Percentiles rank a stretch among this genome's conserved stretches.
Conservation (phyloP, 73 alveolate species). For the Paramecium octaurelia region DNA sequence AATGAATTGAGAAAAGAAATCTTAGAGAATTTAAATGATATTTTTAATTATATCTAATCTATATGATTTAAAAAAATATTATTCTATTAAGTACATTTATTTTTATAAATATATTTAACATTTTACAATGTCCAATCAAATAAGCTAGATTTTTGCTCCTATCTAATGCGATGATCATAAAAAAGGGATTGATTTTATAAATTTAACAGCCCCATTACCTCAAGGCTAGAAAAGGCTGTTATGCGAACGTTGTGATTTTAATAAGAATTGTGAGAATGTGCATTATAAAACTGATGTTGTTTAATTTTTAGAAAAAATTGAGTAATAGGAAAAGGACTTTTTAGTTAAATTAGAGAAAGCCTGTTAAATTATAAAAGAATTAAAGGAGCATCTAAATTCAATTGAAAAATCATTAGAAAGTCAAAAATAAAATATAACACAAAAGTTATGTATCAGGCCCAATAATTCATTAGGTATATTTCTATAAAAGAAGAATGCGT, state of each 20-base stretch:
- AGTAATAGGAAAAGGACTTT: background rate
- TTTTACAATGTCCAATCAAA: background rate
- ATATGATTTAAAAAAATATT: background rate
- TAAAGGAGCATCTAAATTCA: background rate
- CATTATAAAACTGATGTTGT: background rate
- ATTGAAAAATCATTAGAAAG: background rate
- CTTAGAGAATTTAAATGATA: background rate
- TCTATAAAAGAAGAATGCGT: background rate
- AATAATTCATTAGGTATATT: background rate
- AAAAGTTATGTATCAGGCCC: background rate
- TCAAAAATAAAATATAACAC: background rate
- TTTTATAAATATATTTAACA: background rate
- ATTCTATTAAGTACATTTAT: background rate
- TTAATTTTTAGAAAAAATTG: background rate
- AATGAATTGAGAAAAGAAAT: background rate
- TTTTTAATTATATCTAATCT: background rate
- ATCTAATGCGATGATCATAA: background rate
- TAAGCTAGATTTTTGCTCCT: background rate
- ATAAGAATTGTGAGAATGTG: background rate
- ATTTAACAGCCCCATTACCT: background rate
- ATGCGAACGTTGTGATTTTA: background rate
- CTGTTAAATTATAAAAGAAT: background rate
- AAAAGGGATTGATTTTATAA: background rate
- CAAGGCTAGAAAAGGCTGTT: background rate
- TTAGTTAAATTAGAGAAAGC: background rate